Percentiles rank a stretch among this genome's conserved stretches.
phyloP scores from a whole-genome alignment of 2,329 filamentous ascomycete genomes.

The Cadophora luteo-olivacea region DNA sequence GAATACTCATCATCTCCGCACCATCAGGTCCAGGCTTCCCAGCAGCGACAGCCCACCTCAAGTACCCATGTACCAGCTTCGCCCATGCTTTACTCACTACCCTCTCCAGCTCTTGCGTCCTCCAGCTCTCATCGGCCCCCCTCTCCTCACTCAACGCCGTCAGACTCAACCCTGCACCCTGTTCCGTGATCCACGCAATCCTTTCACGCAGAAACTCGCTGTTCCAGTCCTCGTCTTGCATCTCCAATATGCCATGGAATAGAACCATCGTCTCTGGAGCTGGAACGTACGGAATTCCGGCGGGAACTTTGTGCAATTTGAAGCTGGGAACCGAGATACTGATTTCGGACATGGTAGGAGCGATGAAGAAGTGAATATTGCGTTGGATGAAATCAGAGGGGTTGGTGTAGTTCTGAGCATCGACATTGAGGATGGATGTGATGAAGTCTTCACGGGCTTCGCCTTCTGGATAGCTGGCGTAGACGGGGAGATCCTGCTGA shows the following conservation, averaged over 20 bases:
- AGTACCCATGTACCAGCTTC: slow-evolving; percentile 58
- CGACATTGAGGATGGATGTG: slow-evolving; percentile 55
- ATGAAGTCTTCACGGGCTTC: slow-evolving; percentile 54
- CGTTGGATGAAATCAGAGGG: slow-evolving; percentile 60
- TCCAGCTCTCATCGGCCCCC: neutral
- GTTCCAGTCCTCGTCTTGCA: slow-evolving; percentile 24
- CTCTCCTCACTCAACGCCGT: neutral
- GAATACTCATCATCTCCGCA: slow-evolving; percentile 58
- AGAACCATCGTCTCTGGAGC: slow-evolving; percentile 19
- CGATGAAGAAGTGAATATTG: slow-evolving; percentile 64
- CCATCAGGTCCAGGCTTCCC: slow-evolving; percentile 60
- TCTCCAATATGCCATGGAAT: slow-evolving; percentile 27
- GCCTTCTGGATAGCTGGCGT: slow-evolving; percentile 40
- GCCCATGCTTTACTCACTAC: slow-evolving; percentile 44
- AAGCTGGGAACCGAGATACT: slow-evolving; percentile 27
- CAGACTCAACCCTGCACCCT: slow-evolving; percentile 18
- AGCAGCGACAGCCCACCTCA: slow-evolving; percentile 62
- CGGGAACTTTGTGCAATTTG: slow-evolving; percentile 32
- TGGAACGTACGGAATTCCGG: slow-evolving; percentile 6
- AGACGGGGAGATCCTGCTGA: slow-evolving; percentile 26
- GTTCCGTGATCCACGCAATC: slow-evolving; percentile 22
- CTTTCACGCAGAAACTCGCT: slow-evolving; percentile 12
- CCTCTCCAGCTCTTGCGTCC: neutral
- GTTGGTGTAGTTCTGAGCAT: slow-evolving; percentile 63
- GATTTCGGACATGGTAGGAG: slow-evolving; percentile 38